Evolutionary conservation across 768 basidiomycete species (phyloP), one percentile per base, ranked within the genome.

Genomic region (Pholiota conissans): DNA sequence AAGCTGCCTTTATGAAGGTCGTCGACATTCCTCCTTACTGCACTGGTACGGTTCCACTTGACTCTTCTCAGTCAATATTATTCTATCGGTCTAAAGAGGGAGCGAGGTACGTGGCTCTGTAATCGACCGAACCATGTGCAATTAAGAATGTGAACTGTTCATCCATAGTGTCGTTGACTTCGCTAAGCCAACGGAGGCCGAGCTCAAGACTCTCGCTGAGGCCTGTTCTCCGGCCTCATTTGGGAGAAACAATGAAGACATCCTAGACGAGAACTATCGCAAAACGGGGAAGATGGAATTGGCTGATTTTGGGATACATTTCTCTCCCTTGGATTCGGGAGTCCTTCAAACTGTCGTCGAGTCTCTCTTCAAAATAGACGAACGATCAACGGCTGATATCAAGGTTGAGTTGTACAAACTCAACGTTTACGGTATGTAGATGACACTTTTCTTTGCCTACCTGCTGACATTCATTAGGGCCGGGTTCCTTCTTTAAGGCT

Each of bases 401-500:
- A 24, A 11, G 18, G 3, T 4, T 24, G 42, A 45, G 22, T 13
- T 45, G 1, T 24, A 24, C 42, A 45, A 45, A 22, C 18, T 45
- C 3, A 45, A 45, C 9, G 42, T 45, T 9, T 45, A 45, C 22
- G 42, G 42, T 45, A 45, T 13, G 42, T 45, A 10, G 11, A 45
- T 20, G n/a, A 6, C 3, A 45, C 11, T 45, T 13, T 24, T 1
- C 13, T 11, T 22, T 3, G 22, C 10, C 2, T 5, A 3, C 20
- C 24, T 10, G 22, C 22, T 45, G 22, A 45, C 22, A 45, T n/a
- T 8, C 30, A 32, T 32, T 32, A 75, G 74, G 70, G 0, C 58
- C 68, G 40, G 77, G 69, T 11, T 71, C 71, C 1, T 81, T 78
- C 59, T 81, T 81, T 71, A 79, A 79, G 59, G 49, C 74, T 1